phyloP scores from a whole-genome alignment of 2,329 filamentous ascomycete genomes.

The Fusarium torulosum region DNA sequence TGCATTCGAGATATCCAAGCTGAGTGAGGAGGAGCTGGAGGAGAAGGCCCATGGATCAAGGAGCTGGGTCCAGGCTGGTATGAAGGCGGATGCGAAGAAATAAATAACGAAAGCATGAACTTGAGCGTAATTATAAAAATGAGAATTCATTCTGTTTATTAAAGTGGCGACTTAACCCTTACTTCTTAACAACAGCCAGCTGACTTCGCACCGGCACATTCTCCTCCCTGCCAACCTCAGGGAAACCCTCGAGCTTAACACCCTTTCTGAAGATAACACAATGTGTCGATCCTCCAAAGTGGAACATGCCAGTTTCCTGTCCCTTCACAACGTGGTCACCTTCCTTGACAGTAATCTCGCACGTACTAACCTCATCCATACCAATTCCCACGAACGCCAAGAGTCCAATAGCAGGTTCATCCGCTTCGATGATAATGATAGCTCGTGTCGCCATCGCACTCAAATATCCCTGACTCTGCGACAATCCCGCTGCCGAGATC shows the following conservation, averaged over 20 bases:
- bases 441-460: conserved; percentile 76
- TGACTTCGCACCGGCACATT: conserved; percentile 58
- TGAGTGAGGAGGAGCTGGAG: conserved; percentile 68
- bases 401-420: conserved; percentile 74
- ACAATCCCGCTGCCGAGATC: conserved; percentile 59
- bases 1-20: conserved; percentile 62
- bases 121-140: conserved; percentile 2
- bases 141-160: conserved; percentile 8
- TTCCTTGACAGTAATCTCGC: conserved; percentile 76
- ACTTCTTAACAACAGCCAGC: conserved; percentile 51
- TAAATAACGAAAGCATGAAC: conserved; percentile 28
- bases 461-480: conserved; percentile 73
- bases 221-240: conserved; percentile 51
- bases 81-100: conserved; percentile 74
- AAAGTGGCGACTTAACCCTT: not conserved
- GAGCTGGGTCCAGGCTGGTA: conserved; percentile 76
- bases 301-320: conserved; percentile 81
- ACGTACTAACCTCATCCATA: conserved; percentile 82
- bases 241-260: conserved; percentile 61
- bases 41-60: conserved; percentile 64
- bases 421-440: conserved; percentile 77
- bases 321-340: conserved; percentile 77
- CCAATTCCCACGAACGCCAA: conserved; percentile 79
- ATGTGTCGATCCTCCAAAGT: conserved; percentile 80
- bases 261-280: conserved; percentile 74